Conservation (phyloP, 345 rosid species). For the Corymbia maculata region DNA sequence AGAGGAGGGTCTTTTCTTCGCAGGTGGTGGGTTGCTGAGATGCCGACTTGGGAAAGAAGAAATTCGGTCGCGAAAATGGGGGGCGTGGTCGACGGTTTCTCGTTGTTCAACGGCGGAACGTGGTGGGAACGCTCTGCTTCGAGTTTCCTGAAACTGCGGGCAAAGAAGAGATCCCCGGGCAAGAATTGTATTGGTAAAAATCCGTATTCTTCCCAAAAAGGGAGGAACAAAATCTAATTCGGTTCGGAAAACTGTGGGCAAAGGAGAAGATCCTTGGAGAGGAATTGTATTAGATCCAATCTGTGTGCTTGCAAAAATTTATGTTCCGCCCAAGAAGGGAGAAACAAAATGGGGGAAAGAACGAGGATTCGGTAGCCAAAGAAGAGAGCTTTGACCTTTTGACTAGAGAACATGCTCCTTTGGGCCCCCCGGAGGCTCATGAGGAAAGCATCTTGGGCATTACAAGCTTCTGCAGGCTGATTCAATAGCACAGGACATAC, state of each 20-base stretch:
- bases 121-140: background rate
- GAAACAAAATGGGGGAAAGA: background rate
- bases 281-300: background rate
- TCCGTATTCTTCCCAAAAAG: background rate
- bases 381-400: background rate
- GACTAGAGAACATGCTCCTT: background rate
- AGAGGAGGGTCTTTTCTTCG: background rate
- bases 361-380: background rate
- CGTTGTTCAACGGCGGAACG: background rate
- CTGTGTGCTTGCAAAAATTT: background rate
- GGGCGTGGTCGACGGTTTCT: background rate
- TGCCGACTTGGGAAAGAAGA: background rate
- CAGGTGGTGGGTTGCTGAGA: background rate
- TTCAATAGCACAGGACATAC: background rate
- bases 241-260: background rate
- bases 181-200: background rate
- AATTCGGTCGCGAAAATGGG: background rate
- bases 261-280: background rate
- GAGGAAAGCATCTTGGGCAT: background rate
- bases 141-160: background rate
- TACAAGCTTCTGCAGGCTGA: background rate
- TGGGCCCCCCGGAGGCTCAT: background rate
- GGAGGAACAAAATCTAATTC: background rate
- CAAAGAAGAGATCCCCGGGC: background rate
- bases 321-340: background rate